Evolutionary conservation across 306 rosid genomes (phyloP), one percentile per base, ranked within the genome.

Genomic region (Prunus salicina): DNA sequence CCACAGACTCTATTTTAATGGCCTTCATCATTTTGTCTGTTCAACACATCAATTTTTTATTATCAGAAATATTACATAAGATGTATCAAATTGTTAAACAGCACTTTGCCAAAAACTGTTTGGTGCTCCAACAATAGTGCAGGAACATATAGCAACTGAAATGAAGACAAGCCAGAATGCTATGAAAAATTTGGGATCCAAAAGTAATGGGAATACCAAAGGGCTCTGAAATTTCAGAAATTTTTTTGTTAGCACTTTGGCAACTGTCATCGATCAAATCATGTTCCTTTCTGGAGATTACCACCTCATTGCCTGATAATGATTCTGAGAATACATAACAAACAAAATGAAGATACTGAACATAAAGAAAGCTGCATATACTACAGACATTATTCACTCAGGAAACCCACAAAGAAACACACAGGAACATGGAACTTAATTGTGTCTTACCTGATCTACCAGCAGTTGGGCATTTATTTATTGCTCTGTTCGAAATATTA

Each of bases 1-100:
- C 85, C 45, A 24, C 46, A 12, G 19, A 50, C 79, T 82, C 93
- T 69, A 72, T 61, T 71, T 87, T 77, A 67, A 61, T 18, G 22
- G 3, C 69, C 75, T 81, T 68, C 51, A 25, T 24, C 22, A 28
- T 3, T 67, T 80, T 58, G 66, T 76, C 93, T 87, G 89, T 79
- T 83, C 14, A 78, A 74, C 53, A 66, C 32, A 52, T 22, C 22
- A 72, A 65, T 14, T 38, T 41, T 51, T 38, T 38, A 38, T 7
- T 1, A 60, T 79, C 60, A 76, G 55, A 71, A 47, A 55, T 43
- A 71, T 38, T 53, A 67, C 45, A 57, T 20, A 0, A 28, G 50
- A 74, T 60, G 51, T 16, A 38, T 78, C 27, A 41, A 56, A 60
- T 7, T 8, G 51, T 2, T 58, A 71, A 60, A 49, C 14, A 13